Percentiles rank a stretch among this genome's conserved stretches.
These are phyloP conservation scores for Alternaria burnsii DNA, from an alignment of 2,329 filamentous ascomycete genomes.

Conservation along the genomic window DNA sequence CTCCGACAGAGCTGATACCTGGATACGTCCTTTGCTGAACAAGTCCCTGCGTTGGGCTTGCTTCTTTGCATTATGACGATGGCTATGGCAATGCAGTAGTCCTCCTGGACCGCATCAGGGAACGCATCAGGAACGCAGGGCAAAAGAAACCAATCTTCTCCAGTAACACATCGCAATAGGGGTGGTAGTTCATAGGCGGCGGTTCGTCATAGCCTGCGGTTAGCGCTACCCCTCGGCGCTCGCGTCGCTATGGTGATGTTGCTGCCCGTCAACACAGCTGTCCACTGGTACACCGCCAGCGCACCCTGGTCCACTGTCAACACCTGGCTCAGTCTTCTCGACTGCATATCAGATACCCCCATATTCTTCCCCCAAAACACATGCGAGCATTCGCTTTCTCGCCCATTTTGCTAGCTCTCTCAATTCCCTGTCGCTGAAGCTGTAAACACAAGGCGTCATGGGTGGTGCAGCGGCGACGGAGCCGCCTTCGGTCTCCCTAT, in stretches of 20 bases:
- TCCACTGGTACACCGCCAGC: constrained; percentile 21
- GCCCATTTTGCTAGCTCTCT: constrained; percentile 17
- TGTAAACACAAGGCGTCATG: constrained; percentile 58
- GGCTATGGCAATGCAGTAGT: background rate
- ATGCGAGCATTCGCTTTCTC: constrained; percentile 26
- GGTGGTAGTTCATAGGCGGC: background rate
- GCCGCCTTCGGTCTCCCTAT: constrained; percentile 71
- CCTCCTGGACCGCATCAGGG: background rate
- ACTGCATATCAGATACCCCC: constrained; percentile 25
- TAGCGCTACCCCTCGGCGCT: constrained; percentile 27
- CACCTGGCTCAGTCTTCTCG: constrained; percentile 34
- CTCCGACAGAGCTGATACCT: background rate
- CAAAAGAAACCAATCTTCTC: background rate
- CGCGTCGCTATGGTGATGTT: constrained; percentile 36
- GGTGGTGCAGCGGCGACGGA: constrained; percentile 67
- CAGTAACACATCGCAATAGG: background rate
- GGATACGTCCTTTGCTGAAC: background rate
- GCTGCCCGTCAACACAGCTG: constrained; percentile 30
- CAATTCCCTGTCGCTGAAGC: constrained; percentile 29
- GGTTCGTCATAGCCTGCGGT: constrained; percentile 13
- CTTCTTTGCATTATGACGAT: constrained; percentile 5
- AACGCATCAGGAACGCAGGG: background rate
- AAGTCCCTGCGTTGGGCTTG: constrained; percentile 1
- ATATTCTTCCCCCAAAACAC: constrained; percentile 28
- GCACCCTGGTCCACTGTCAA: constrained; percentile 34